A percentile compares a stretch with the other conserved stretches of the same genome.
These are phyloP conservation scores for Dactylellina drechsleri DNA, from an alignment of 2,329 filamentous ascomycete species.

Conservation along the genomic window DNA sequence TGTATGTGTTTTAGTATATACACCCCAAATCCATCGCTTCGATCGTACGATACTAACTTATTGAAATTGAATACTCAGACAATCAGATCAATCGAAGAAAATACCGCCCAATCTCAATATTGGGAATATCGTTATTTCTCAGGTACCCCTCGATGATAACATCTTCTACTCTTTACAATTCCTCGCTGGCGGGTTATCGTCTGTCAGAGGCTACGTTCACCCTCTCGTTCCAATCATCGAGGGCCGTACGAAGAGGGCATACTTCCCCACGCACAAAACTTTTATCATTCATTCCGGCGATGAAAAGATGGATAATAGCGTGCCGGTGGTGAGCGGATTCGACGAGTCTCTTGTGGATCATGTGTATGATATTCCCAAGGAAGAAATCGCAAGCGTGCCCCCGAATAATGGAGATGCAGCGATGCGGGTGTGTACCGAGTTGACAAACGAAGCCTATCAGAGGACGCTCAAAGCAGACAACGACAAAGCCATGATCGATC, in stretches of 20 bases:
- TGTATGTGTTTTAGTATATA: constrained; percentile 8
- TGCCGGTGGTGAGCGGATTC: background rate
- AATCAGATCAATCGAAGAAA: background rate
- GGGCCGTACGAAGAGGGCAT: background rate
- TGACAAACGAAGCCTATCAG: background rate
- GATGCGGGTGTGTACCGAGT: constrained; percentile 17
- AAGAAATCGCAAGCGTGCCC: background rate
- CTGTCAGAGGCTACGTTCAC: background rate
- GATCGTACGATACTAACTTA: background rate
- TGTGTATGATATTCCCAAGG: constrained; percentile 3
- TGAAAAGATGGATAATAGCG: background rate
- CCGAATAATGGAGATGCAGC: background rate
- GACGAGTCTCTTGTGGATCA: background rate
- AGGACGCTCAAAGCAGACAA: background rate
- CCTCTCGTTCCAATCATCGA: constrained; percentile 6
- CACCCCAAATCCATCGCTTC: background rate
- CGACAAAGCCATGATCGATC: background rate
- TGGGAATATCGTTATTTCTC: background rate
- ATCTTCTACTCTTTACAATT: constrained; percentile 3
- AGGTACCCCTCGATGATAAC: background rate
- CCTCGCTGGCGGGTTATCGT: constrained; percentile 4
- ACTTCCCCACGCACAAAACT: constrained; percentile 13
- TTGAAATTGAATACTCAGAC: background rate
- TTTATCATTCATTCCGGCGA: constrained; percentile 20
- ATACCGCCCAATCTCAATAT: background rate